These are phyloP conservation scores for Cadophora luteo-olivacea DNA, from an alignment of 2,329 filamentous ascomycete species.

Conservation along the genomic window DNA sequence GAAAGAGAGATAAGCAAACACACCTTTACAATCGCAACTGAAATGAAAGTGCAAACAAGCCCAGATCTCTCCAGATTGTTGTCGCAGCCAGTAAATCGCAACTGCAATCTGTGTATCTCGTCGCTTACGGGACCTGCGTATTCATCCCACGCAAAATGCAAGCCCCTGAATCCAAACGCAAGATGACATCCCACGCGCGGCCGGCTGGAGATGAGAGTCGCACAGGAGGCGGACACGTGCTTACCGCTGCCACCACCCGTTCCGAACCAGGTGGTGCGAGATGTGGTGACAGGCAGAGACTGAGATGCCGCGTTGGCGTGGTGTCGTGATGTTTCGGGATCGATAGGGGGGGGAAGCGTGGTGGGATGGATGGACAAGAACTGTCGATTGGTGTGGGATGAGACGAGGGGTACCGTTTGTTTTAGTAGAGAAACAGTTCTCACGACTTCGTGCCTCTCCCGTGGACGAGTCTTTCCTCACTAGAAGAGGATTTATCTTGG, in stretches of 20 bases:
- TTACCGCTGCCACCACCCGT: background rate
- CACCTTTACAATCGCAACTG: background rate
- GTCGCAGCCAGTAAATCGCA: background rate
- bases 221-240: slow-evolving; percentile 3
- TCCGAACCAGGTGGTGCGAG: background rate
- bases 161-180: slow-evolving; percentile 1
- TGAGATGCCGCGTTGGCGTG: background rate
- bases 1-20: background rate
- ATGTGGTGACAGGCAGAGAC: too few species aligned
- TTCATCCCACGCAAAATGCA: slow-evolving; percentile 1
- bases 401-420: background rate
- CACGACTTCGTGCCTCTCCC: background rate
- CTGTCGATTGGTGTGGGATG: background rate
- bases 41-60: slow-evolving; percentile 3
- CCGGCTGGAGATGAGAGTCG: background rate
- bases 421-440: background rate
- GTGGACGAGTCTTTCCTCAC: background rate
- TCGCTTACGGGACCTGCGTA: slow-evolving; percentile 13
- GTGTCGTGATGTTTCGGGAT: background rate
- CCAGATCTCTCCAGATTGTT: background rate
- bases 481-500: background rate
- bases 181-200: background rate
- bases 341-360: background rate
- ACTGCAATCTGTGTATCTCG: background rate
- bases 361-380: slow-evolving; percentile 5